Base-by-base conservation (phyloP, 2,329 filamentous ascomycete genomes). In the Grosmannia clavigera region DNA sequence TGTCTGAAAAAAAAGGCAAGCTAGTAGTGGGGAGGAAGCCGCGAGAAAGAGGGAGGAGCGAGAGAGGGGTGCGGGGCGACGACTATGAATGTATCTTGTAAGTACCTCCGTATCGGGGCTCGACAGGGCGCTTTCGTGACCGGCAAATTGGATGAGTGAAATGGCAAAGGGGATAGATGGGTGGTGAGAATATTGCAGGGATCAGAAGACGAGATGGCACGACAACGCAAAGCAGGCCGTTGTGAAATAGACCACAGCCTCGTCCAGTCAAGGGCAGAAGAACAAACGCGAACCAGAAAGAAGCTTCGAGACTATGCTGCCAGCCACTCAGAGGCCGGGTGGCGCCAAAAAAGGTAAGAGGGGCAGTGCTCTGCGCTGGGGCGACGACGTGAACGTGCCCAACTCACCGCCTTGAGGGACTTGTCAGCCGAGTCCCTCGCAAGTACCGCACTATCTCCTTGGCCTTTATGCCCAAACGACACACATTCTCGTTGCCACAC, bases 341-440 rank as follows among this genome's bases (percentile, higher is more conserved):
- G 29, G 19, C n/a, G 46, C 56, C 56, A 31, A 40, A 46, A 58
- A 22, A 6, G 56, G 56, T 46, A 58, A 50, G 57, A 58, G 57
- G 50, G 57, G 57, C 56, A 58, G 14, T 9, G 12, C 38, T n/a
- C 25, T 38, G 16, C 29, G 7, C 14, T 29, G 40, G 25, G 16
- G 38, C 38, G 55, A 22, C 56, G 25, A 31, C 38, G 35, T 22
- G 31, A 57, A 10, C 25, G 25, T 55, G 59, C 57, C 57, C 57
- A 59, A 55, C 59, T 61, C 59, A 62, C 59, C 59, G 61, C 61
- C 61, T 57, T 46, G 50, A 9, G 56, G 38, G 55, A 58, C 56
- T 22, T 58, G 4, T 10, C 5, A 3, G 25, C 3, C 19, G 38
- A 16, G 56, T 58, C 10, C 40, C 46, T n/a, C 19, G 9, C 19